phyloP scores from a whole-genome alignment of 495 filamentous ascomycete species.

The Cetradonia linearis region DNA sequence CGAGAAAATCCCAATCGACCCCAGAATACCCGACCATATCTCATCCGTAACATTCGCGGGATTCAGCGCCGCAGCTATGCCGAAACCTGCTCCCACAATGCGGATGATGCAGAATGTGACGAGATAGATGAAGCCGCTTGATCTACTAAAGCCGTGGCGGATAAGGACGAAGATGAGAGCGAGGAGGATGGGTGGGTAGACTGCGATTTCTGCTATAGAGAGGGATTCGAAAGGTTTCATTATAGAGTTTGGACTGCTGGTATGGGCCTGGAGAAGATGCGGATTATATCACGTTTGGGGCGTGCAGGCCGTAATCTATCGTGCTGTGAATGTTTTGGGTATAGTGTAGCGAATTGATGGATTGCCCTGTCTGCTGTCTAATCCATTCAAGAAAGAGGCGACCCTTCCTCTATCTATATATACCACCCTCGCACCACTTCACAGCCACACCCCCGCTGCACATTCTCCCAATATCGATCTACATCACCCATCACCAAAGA shows the following conservation, averaged over 20 bases:
- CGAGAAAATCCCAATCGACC: conserved; percentile 16
- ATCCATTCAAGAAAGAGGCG: no score
- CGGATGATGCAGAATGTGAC: conserved; percentile 16
- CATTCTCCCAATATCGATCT: no score
- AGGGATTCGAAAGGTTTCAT: conserved; percentile 12
- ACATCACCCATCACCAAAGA: no score
- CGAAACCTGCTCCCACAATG: conserved; percentile 14
- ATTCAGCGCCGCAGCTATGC: conserved; percentile 5
- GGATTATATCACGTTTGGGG: background rate
- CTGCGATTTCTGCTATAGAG: conserved; percentile 19
- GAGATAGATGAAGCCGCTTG: conserved; percentile 19
- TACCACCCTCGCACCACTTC: no score
- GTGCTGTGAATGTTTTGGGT: no score
- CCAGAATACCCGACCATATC: conserved; percentile 16
- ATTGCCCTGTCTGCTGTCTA: no score
- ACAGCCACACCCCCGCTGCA: no score
- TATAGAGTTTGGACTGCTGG: background rate
- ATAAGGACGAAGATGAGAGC: conserved; percentile 12
- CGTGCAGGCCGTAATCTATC: background rate
- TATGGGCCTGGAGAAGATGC: no score
- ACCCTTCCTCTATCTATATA: no score
- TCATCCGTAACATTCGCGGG: conserved; percentile 1
- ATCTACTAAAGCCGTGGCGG: conserved; percentile 18
- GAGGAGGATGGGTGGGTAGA: conserved; percentile 17
- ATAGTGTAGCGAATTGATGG: no score